Evolutionary conservation across 2,329 filamentous ascomycete species (phyloP).

Genomic region (Epichloe glyceriae): DNA sequence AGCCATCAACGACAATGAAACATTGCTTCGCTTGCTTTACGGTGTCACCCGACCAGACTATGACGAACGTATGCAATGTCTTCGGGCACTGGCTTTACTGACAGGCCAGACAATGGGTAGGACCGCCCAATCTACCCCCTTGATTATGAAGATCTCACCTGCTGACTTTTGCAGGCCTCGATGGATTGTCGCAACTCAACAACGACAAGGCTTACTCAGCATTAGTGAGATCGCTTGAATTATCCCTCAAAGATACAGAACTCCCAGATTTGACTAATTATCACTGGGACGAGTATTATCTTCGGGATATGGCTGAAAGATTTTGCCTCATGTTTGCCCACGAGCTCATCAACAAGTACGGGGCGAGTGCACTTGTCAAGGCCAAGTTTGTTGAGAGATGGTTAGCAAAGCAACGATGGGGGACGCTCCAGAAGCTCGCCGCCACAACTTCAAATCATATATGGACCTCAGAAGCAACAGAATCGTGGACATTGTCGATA

Average conservation of each 20-base stretch:
- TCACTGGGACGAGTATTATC: constrained; percentile 48
- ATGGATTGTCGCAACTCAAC: constrained; percentile 33
- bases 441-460: constrained; percentile 41
- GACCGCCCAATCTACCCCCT: not conserved
- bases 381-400: constrained; percentile 58
- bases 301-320: constrained; percentile 49
- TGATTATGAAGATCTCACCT: not conserved
- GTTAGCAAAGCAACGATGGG: constrained; percentile 63
- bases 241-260: constrained; percentile 36
- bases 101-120: constrained; percentile 27
- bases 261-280: constrained; percentile 39
- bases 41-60: constrained; percentile 47
- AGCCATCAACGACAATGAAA: constrained; percentile 43
- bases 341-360: constrained; percentile 47
- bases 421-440: constrained; percentile 38
- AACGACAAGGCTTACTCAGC: constrained; percentile 39
- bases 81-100: constrained; percentile 43
- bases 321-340: constrained; percentile 44
- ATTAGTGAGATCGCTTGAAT: constrained; percentile 46
- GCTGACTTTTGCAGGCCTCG: constrained; percentile 18
- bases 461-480: constrained; percentile 35
- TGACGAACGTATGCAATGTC: constrained; percentile 42
- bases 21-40: constrained; percentile 38
- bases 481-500: constrained; percentile 38
- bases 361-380: constrained; percentile 42